Conservation (phyloP, 2,329 filamentous ascomycete genomes). For the Zelopaecilomyces penicillatus region DNA sequence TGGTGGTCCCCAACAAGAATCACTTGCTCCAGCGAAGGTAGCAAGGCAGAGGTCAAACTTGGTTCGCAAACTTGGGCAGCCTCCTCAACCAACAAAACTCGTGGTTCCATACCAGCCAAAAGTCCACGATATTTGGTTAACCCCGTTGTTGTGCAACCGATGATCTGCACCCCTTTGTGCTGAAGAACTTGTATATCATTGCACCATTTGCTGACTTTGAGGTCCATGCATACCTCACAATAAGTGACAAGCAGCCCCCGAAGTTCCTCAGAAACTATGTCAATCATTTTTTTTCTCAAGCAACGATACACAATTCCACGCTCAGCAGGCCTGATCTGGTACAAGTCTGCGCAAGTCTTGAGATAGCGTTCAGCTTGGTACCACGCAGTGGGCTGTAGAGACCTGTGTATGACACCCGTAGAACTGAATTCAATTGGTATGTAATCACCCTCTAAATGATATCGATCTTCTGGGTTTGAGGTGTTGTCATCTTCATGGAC, state of each 20-base stretch:
- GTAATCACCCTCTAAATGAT: neutral
- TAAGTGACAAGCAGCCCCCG: conserved; percentile 42
- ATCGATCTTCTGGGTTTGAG: neutral
- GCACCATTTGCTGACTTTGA: conserved; percentile 51
- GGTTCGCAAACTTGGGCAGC: conserved; percentile 68
- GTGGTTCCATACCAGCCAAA: conserved; percentile 56
- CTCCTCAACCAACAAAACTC: conserved; percentile 67
- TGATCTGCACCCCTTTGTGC: conserved; percentile 35
- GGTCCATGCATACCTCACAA: conserved; percentile 37
- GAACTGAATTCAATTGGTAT: conserved; percentile 2
- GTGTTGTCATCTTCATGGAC: neutral
- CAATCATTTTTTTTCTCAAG: conserved; percentile 49
- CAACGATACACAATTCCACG: conserved; percentile 60
- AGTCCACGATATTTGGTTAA: conserved; percentile 71
- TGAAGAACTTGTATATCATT: conserved; percentile 41
- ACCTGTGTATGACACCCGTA: conserved; percentile 4
- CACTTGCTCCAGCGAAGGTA: conserved; percentile 44
- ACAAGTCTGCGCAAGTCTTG: conserved; percentile 41
- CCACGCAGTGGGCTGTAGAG: conserved; percentile 8
- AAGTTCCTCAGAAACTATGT: conserved; percentile 36
- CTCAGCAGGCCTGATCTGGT: conserved; percentile 43
- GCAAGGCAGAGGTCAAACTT: conserved; percentile 43
- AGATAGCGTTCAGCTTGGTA: conserved; percentile 12
- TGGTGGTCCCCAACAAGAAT: conserved; percentile 68
- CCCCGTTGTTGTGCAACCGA: conserved; percentile 69